These are phyloP conservation scores for Ceratocystis lukuohia DNA, from an alignment of 2,329 filamentous ascomycete genomes.

Conservation along the genomic window DNA sequence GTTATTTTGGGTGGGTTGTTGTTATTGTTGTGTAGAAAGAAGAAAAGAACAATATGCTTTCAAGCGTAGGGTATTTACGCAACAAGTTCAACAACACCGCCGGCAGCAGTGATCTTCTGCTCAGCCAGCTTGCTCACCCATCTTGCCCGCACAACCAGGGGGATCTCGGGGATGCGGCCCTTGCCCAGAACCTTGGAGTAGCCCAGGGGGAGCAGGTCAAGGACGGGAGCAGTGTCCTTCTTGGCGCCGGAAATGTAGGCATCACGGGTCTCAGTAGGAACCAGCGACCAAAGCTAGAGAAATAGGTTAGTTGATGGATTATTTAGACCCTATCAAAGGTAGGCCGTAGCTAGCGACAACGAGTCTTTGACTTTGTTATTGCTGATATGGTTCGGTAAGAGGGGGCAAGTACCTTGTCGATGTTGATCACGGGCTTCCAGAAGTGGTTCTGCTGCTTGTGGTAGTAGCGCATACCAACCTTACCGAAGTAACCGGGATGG, in stretches of 20 bases:
- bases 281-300: constrained; percentile 76
- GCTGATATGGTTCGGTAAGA: neutral
- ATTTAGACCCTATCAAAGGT: neutral
- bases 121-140: constrained; percentile 95
- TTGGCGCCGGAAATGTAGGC: constrained; percentile 71
- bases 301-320: constrained; percentile 24
- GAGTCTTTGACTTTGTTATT: neutral
- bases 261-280: constrained; percentile 84
- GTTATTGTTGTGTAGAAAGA: constrained; percentile 18
- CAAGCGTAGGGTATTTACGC: constrained; percentile 41
- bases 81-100: constrained; percentile 89
- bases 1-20: constrained; percentile 20
- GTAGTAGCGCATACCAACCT: constrained; percentile 93
- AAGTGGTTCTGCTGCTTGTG: constrained; percentile 91
- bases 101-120: constrained; percentile 97
- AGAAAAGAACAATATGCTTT: constrained; percentile 19
- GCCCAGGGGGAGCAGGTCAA: constrained; percentile 92
- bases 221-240: constrained; percentile 86
- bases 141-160: constrained; percentile 84
- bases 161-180: constrained; percentile 85
- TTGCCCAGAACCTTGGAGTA: constrained; percentile 99
- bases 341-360: neutral
- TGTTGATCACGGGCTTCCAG: constrained; percentile 98
- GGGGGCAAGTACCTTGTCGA: constrained; percentile 66
- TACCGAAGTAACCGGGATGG: constrained; percentile 99